Evolutionary conservation across 2,329 filamentous ascomycete genomes (phyloP), one percentile per base, ranked within the genome.

Genomic region (Arachnomyces sp.): DNA sequence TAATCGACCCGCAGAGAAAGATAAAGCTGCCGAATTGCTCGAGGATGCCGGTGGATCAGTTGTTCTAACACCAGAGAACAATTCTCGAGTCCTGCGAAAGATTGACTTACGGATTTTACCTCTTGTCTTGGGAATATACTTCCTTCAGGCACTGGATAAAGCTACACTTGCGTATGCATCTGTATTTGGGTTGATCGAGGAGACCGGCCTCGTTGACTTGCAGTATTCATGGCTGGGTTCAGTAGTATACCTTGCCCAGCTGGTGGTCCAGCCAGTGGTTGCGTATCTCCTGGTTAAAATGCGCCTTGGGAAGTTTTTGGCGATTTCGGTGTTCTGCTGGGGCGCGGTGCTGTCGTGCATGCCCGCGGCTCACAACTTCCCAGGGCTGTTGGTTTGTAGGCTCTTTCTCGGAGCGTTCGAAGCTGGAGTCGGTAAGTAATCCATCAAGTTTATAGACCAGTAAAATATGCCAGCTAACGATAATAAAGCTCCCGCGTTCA

Each of bases 61-160:
- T 28, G 51, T 68, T 31, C 65, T 77, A 5, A 73, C 73, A 0
- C 60, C 68, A 0, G 68, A 67, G 36, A 74, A 76, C 48, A 75
- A 77, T 54, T 63, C 62, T 37, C 61, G 67, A 31, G 66, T 76
- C 4, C 57, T 76, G 30, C 63, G 65, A 18, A 66, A 64, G 46
- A 75, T 76, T 40, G 73, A 76, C 49, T 52, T 69, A 16, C 55
- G 64, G 37, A 64, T 77, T 15, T 57, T 76, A 9, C 72, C 73
- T 1, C 66, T 75, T 39, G 71, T 82, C 42, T 62, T 81, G 8
- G 66, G 68, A 5, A 74, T 79, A 14, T 82, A 81, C 57, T 80
- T 77, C 51, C 66, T 81, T 0, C 78, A 82, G 47, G 72, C 71
- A 8, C 64, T 81, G 4, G 78, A 81, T 60, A 82, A 82, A 56